phyloP scores from a whole-genome alignment of 768 basidiomycete species.

The Suillus hirtellus region DNA sequence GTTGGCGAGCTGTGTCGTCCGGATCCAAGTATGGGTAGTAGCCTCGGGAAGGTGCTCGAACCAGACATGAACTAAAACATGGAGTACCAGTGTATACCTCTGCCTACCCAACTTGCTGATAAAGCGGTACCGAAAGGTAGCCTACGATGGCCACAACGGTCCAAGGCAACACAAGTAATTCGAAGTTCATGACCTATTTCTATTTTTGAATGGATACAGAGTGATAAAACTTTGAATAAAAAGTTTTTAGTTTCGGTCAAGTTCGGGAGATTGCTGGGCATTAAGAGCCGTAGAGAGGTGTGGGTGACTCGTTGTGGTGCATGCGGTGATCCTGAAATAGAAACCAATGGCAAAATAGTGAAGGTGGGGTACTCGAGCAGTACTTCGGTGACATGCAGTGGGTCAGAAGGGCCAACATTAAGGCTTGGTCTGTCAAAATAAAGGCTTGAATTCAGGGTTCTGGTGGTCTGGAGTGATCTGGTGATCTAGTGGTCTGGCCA shows the following conservation, averaged over 20 bases:
- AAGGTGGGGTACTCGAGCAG: too few relatives aligned
- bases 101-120: too few relatives aligned
- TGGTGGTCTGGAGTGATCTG: neutral
- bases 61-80: neutral
- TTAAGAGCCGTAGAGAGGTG: too few relatives aligned
- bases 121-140: neutral
- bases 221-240: neutral
- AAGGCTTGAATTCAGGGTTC: too few relatives aligned
- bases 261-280: neutral
- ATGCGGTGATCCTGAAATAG: neutral
- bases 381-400: too few relatives aligned
- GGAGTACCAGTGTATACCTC: too few relatives aligned
- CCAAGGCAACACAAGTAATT: neutral
- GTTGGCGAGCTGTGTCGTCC: neutral
- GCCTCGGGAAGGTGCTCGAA: neutral
- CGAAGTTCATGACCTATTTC: neutral
- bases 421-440: too few relatives aligned
- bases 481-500: too few relatives aligned
- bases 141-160: neutral
- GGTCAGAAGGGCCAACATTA: too few relatives aligned
- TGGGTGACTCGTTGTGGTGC: neutral
- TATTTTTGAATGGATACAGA: neutral
- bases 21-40: neutral
- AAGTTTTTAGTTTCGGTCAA: neutral
- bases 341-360: neutral